Evolutionary conservation across 139 green algal genomes (phyloP), one percentile per base, ranked within the genome.

Genomic region (Pseudopediastrum boryanum): DNA sequence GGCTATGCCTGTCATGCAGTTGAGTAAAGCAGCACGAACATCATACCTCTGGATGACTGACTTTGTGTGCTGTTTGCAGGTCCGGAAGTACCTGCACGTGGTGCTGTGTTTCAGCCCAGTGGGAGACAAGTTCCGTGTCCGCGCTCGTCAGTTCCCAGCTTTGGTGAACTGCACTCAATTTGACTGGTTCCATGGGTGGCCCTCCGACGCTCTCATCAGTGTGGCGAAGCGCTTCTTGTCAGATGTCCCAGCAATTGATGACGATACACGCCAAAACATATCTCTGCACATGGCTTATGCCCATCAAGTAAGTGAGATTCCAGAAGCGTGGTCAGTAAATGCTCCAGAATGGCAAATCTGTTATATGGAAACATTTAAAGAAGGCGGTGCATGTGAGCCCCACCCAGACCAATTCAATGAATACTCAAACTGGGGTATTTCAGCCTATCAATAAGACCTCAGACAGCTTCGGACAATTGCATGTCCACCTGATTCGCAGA

Each of bases 71-170:
- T 50, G 58, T n/a, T 31, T 35, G 36, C 79, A 92, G 85, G 84
- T 95, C 21, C 90, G 92, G 51, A 85, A 86, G 63, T 91, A 93
- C 84, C 84, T 98, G 67, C 94, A 97, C 80, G 87, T 98, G 4
- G 90, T 97, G 78, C 86, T 98, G 79, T 98, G 93, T 85, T 96
- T 97, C 89, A 92, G 80, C 36, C 94, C 94, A 38, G 94, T 95
- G n/a, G 94, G 94, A 10, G 93, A 97, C 83, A 93, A 92, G 77
- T 96, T 98, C 87, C 85, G 92, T n/a, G 82, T 94, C 33, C 87
- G 93, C 23, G 94, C 94, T 0, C 84, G 94, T 13, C 90, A 95
- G 85, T 98, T 97, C 88, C 94, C 94, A 9, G 93, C 94, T 0
- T 87, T 98, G 13, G 85, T 98, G 70, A 94, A 93, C 84, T 93